Evolutionary conservation across 2,329 filamentous ascomycete genomes (phyloP).

Genomic region (Chaetomium olivaceum): DNA sequence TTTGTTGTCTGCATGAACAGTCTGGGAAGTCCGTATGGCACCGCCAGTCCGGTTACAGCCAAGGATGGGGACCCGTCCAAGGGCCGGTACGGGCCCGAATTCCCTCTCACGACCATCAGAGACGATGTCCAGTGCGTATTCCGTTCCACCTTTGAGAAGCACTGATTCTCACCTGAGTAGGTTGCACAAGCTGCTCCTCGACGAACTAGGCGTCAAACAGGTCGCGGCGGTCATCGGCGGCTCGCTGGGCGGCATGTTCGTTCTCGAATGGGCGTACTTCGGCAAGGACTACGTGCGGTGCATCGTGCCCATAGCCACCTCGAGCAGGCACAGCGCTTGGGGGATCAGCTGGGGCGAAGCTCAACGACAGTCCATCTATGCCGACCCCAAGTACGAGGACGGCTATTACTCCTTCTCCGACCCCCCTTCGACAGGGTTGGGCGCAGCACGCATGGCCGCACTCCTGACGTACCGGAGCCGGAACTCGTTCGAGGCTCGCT

Average conservation of each 20-base stretch:
- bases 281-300: slow-evolving; percentile 81
- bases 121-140: slow-evolving; percentile 84
- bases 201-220: slow-evolving; percentile 77
- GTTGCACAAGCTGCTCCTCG: slow-evolving; percentile 76
- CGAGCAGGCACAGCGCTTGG: slow-evolving; percentile 83
- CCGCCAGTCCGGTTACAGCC: slow-evolving; percentile 83
- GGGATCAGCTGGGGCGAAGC: slow-evolving; percentile 90
- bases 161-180: slow-evolving; percentile 42
- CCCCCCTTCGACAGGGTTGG: slow-evolving; percentile 81
- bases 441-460: slow-evolving; percentile 94
- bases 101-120: slow-evolving; percentile 89
- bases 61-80: slow-evolving; percentile 76
- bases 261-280: slow-evolving; percentile 89
- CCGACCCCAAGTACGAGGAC: slow-evolving; percentile 96
- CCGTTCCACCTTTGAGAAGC: not conserved
- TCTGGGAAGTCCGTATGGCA: slow-evolving; percentile 80
- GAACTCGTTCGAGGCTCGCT: slow-evolving; percentile 94
- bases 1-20: slow-evolving; percentile 87
- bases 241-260: slow-evolving; percentile 86
- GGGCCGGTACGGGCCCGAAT: slow-evolving; percentile 88
- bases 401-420: slow-evolving; percentile 90
- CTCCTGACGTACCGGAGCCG: slow-evolving; percentile 93
- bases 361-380: slow-evolving; percentile 91
- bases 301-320: slow-evolving; percentile 82
- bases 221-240: slow-evolving; percentile 79